A percentile compares a stretch with the other conserved stretches of the same genome.
Conservation (phyloP, 306 rosid genomes). For the Argentina anserina region DNA sequence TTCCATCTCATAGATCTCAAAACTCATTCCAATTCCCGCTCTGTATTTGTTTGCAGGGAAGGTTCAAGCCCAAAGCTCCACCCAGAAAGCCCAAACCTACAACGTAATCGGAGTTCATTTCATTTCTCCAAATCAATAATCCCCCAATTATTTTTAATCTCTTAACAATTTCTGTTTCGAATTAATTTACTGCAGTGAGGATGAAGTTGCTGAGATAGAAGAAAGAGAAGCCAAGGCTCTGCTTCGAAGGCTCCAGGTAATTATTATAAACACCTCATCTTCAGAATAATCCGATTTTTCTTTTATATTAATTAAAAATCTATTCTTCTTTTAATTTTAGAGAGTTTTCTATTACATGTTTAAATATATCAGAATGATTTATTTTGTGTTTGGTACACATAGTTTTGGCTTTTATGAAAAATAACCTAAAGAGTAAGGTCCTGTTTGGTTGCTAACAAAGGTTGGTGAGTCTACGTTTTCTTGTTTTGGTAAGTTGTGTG, state of each 20-base stretch:
- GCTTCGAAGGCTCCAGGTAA: constrained; percentile 43
- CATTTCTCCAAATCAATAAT: neutral
- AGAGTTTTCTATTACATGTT: neutral
- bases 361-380: neutral
- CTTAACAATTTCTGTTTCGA: neutral
- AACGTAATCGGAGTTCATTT: neutral
- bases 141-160: neutral
- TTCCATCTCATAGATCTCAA: neutral
- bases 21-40: neutral
- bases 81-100: neutral
- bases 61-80: constrained; percentile 2
- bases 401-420: neutral
- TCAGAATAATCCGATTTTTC: neutral
- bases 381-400: neutral
- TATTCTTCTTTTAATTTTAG: neutral
- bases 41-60: neutral
- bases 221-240: constrained; percentile 32
- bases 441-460: constrained; percentile 18
- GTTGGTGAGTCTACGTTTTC: neutral
- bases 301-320: neutral
- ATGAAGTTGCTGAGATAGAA: constrained; percentile 29
- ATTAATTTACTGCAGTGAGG: constrained; percentile 52
- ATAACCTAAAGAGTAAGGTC: neutral
- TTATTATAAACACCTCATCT: neutral
- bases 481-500: neutral